A percentile compares a stretch with the other conserved stretches of the same genome.
phyloP scores from a whole-genome alignment of 2,329 filamentous ascomycete species.

The Cyphellophora attinorum region DNA sequence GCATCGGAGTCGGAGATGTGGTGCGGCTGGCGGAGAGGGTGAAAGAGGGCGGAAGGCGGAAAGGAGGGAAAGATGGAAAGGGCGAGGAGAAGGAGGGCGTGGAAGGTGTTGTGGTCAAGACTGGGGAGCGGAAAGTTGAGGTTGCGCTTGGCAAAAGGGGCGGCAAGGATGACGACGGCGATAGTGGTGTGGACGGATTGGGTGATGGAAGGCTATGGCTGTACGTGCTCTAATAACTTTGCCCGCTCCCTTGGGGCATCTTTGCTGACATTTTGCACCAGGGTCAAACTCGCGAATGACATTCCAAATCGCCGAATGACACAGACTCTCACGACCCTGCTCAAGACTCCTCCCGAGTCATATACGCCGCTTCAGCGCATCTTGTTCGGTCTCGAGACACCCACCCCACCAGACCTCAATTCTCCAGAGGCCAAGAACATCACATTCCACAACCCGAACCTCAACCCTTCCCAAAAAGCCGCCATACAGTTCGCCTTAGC shows the following conservation, averaged over 20 bases:
- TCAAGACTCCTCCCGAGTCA: constrained; percentile 45
- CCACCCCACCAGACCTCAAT: constrained; percentile 40
- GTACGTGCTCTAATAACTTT: constrained; percentile 32
- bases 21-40: constrained; percentile 34
- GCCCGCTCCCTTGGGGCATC: background rate
- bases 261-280: constrained; percentile 28
- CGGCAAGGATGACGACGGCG: constrained; percentile 27
- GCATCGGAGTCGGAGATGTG: constrained; percentile 38
- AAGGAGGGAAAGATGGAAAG: constrained; percentile 21
- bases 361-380: constrained; percentile 51
- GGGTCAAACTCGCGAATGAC: constrained; percentile 58
- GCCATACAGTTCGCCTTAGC: constrained; percentile 72
- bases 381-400: constrained; percentile 47
- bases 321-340: constrained; percentile 52
- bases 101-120: constrained; percentile 38
- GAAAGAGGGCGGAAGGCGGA: constrained; percentile 23
- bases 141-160: constrained; percentile 32
- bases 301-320: constrained; percentile 56
- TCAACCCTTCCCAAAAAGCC: constrained; percentile 55
- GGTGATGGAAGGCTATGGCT: constrained; percentile 53
- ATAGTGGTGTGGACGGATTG: constrained; percentile 38
- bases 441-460: constrained; percentile 44
- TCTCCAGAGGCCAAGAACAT: constrained; percentile 29
- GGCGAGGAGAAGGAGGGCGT: constrained; percentile 23
- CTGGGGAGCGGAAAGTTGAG: constrained; percentile 32